Evolutionary conservation across 768 basidiomycete species (phyloP), one percentile per base, ranked within the genome.

Genomic region (Russula virescens): DNA sequence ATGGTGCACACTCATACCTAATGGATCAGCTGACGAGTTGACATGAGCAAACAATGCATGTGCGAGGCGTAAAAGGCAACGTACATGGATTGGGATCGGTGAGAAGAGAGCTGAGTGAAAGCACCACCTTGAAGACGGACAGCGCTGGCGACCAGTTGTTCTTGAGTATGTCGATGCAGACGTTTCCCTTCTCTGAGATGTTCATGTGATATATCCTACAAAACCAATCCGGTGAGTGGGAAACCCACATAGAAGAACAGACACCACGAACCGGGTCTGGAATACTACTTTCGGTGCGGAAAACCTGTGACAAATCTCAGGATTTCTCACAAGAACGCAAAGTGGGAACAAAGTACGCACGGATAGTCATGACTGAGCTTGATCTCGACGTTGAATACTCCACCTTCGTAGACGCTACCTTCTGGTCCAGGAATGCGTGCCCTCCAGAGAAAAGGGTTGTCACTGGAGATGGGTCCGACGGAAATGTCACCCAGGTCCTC

Each of bases 71-170:
- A 58, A 42, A 23, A 40, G 46, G 26, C 38, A 40, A 79, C 90
- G 63, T 71, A 93, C 92, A 81, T 1, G 94, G 94, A 76, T 98
- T 98, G 0, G 94, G 94, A 68, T 97, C 94, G 13, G 93, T 94
- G 54, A 98, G 79, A 13, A 98, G 83, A 0, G 93, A 95, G 0
- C 93, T 95, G 5, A 98, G 81, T 28, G 93, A 95, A 21, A 98
- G 83, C 74, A 98, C 87, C 70, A 96, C 90, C 78, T 98, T 97
- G 80, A 91, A 94, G 52, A 98, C 78, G 3, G 93, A 95, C 23
- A 98, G 75, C 2, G 94, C 94, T 8, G 94, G 94, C 1, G 91
- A 94, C 94, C 94, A 98, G 69, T 91, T 89, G 70, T 85, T 82
- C 76, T 98, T 97, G 62, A 98, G 81, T 55, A 96, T 92, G 75